Conservation (phyloP, 768 basidiomycete genomes). For the Punctularia strigosozonata region DNA sequence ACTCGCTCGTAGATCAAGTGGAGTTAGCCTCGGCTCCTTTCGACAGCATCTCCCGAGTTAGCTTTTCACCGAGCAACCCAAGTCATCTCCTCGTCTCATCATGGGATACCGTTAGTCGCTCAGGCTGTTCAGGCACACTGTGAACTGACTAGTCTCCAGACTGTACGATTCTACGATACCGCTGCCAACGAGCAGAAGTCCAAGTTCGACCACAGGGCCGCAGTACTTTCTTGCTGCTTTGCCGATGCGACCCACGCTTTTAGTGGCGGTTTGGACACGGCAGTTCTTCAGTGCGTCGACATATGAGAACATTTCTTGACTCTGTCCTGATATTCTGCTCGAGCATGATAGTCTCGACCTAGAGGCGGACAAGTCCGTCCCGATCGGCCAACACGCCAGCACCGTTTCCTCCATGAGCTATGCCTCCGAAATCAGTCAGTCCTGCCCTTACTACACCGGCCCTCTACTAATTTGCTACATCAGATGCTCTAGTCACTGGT, state of each 20-base stretch:
- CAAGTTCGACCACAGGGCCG: slow-evolving; percentile 84
- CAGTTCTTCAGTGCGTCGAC: slow-evolving; percentile 64
- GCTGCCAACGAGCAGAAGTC: slow-evolving; percentile 50
- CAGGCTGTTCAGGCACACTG: slow-evolving; percentile 7
- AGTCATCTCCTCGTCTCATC: slow-evolving; percentile 73
- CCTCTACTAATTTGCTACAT: neutral
- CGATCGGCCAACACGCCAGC: slow-evolving; percentile 74
- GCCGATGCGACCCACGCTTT: slow-evolving; percentile 55
- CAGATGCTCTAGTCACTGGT: slow-evolving; percentile 73
- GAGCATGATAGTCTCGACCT: slow-evolving; percentile 79
- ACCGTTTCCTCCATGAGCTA: slow-evolving; percentile 71
- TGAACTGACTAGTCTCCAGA: slow-evolving; percentile 28
- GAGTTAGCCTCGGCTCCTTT: slow-evolving; percentile 62
- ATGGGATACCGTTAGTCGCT: slow-evolving; percentile 68
- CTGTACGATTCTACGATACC: slow-evolving; percentile 46
- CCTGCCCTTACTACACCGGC: neutral
- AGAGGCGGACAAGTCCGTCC: slow-evolving; percentile 53
- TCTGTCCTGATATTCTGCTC: neutral
- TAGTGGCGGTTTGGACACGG: slow-evolving; percentile 81
- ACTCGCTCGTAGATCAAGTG: slow-evolving; percentile 18
- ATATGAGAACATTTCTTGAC: neutral
- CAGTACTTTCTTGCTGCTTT: slow-evolving; percentile 78
- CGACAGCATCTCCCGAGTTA: slow-evolving; percentile 73
- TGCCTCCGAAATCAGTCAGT: slow-evolving; percentile 51
- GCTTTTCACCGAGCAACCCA: slow-evolving; percentile 73